Percentiles rank a stretch among this genome's conserved stretches.
Evolutionary conservation across 176 grass and related monocot species (phyloP).

Genomic region (Raddia distichophylla): DNA sequence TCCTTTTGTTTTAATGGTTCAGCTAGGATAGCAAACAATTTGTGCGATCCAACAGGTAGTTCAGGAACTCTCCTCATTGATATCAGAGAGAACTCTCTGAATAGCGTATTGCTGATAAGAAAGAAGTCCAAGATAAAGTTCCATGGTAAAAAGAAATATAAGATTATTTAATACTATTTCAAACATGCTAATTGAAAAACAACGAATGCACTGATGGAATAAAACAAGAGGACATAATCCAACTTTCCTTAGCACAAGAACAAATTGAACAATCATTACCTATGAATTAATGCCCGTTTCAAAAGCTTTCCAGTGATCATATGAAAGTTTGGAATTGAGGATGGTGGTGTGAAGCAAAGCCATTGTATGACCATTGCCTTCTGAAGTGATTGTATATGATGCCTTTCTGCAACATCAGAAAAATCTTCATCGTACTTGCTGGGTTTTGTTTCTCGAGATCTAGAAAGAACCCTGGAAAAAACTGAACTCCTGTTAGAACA

Average conservation of each 20-base stretch:
- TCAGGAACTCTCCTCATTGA: conserved; percentile 90
- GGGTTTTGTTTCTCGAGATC: conserved; percentile 77
- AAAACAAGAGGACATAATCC: not conserved
- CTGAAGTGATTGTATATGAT: conserved; percentile 88
- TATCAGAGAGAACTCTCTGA: conserved; percentile 94
- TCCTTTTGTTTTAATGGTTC: conserved; percentile 95
- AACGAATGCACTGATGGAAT: conserved; percentile 24
- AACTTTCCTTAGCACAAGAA: conserved; percentile 33
- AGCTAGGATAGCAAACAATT: conserved; percentile 88
- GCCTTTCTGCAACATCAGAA: conserved; percentile 71
- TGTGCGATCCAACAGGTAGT: conserved; percentile 87
- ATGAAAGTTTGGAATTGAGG: conserved; percentile 67
- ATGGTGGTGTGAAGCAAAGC: conserved; percentile 95
- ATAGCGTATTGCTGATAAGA: conserved; percentile 83
- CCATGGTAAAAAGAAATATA: conserved; percentile 23
- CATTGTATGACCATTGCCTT: conserved; percentile 97
- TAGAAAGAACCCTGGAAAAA: conserved; percentile 75
- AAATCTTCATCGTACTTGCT: conserved; percentile 56
- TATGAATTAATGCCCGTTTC: conserved; percentile 83
- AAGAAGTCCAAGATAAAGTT: conserved; percentile 46
- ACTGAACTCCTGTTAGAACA: conserved; percentile 13
- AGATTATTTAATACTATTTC: conserved; percentile 9
- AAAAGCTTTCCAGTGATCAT: conserved; percentile 86
- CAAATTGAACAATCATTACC: conserved; percentile 52
- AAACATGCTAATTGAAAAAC: conserved; percentile 8